phyloP scores from a whole-genome alignment of 129 eudicot species.

The Glebionis coronaria region DNA sequence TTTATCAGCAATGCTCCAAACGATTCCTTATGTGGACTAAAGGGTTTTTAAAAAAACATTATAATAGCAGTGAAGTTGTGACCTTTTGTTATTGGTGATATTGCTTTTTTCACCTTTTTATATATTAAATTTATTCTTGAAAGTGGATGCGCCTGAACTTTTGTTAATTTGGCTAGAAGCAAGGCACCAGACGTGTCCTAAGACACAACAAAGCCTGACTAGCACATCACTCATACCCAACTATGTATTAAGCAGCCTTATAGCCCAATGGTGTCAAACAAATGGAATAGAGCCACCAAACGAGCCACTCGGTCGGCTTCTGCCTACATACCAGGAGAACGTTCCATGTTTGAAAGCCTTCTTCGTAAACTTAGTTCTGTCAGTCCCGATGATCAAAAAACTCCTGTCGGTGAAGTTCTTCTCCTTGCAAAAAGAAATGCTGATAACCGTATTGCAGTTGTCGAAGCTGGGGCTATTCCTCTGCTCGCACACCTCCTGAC shows the following conservation, averaged over 20 bases:
- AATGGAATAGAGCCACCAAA: conserved; percentile 87
- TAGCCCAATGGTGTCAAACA: conserved; percentile 91
- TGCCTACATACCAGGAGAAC: conserved; percentile 77
- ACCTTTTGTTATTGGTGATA: too few species aligned
- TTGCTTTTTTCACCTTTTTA: too few species aligned
- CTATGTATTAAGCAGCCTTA: conserved; percentile 87
- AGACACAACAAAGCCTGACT: too few species aligned
- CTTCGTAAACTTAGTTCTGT: conserved; percentile 59
- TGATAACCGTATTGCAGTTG: conserved; percentile 86
- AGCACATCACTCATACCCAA: too few species aligned
- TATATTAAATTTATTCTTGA: too few species aligned
- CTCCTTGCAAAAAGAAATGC: conserved; percentile 94
- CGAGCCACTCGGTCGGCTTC: conserved; percentile 60
- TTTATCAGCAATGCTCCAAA: too few species aligned
- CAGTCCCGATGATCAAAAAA: conserved; percentile 68
- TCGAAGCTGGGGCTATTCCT: too few species aligned
- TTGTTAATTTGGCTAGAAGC: conserved; percentile 94
- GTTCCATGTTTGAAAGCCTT: conserved; percentile 60
- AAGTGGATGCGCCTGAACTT: too few species aligned
- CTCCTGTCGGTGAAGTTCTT: conserved; percentile 89
- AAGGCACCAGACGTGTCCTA: conserved; percentile 70
- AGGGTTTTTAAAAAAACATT: too few species aligned
- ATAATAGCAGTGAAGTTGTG: too few species aligned
- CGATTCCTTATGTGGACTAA: too few species aligned
- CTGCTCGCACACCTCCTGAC: conserved; percentile 65